Conservation (phyloP, 2,329 filamentous ascomycete species). For the Ascocoryne sarcoides region DNA sequence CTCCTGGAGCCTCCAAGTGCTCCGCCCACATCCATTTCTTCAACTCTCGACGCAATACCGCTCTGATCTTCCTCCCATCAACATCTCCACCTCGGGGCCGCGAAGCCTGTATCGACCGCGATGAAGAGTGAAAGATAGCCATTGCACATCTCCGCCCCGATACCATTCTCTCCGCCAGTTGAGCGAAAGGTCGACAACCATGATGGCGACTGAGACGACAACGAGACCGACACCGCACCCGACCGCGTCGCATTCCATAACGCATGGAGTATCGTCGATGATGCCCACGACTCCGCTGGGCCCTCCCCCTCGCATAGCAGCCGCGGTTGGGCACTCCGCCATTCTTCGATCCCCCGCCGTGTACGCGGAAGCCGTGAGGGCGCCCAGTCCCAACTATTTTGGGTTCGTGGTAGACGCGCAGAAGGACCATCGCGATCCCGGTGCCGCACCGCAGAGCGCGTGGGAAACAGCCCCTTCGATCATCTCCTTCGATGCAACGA, state of each 20-base stretch:
- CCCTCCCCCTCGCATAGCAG: conserved; percentile 15
- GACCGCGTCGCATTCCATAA: conserved; percentile 21
- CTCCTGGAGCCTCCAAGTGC: not conserved
- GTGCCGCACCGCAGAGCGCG: conserved; percentile 55
- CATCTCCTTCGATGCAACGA: conserved; percentile 57
- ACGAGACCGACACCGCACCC: conserved; percentile 24
- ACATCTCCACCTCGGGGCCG: too few species aligned
- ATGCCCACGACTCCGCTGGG: conserved; percentile 17
- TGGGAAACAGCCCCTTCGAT: conserved; percentile 69
- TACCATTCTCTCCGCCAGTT: not conserved
- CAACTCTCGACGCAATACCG: too few species aligned
- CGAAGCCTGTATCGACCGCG: not conserved
- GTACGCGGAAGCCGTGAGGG: conserved; percentile 27
- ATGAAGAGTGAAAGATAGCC: not conserved
- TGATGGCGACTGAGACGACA: conserved; percentile 24
- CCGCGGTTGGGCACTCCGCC: conserved; percentile 23
- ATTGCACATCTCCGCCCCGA: not conserved
- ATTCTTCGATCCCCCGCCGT: conserved; percentile 19
- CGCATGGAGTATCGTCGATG: conserved; percentile 16
- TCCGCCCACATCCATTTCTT: not conserved
- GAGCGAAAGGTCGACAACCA: conserved; percentile 22
- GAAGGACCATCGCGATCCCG: conserved; percentile 54
- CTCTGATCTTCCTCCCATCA: too few species aligned
- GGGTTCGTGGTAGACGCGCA: conserved; percentile 59
- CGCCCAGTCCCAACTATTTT: conserved; percentile 79